Evolutionary conservation across 441 rosid species (phyloP).

Genomic region (Brassica balearica): DNA sequence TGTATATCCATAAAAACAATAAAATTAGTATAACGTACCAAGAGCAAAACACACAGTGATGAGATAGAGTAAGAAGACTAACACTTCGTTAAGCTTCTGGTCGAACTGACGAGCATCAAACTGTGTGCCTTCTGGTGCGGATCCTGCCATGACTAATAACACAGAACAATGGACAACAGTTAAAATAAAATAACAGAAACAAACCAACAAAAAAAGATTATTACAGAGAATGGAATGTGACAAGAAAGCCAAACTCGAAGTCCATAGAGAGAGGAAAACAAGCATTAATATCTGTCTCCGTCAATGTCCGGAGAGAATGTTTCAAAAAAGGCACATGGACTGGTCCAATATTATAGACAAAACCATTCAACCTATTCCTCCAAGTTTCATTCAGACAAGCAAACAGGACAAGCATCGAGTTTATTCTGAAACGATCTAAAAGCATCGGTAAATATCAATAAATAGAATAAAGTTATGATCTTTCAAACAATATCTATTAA

Average conservation of each 20-base stretch:
- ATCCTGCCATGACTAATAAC: slow-evolving; percentile 57
- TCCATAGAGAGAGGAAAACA: background rate
- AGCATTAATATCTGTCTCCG: background rate
- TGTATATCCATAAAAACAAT: background rate
- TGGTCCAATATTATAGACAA: background rate
- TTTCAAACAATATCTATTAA: background rate
- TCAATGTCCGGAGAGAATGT: background rate
- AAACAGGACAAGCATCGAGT: too few species aligned
- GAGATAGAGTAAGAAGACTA: slow-evolving; percentile 33
- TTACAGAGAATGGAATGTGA: background rate
- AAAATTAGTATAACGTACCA: background rate
- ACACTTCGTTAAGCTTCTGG: slow-evolving; percentile 61
- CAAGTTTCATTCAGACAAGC: background rate
- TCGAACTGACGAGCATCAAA: slow-evolving; percentile 64
- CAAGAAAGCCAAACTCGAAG: slow-evolving; percentile 7
- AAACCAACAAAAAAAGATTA: background rate
- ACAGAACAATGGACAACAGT: background rate
- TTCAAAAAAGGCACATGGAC: background rate
- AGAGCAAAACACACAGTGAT: background rate
- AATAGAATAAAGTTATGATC: background rate
- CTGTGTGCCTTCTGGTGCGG: slow-evolving; percentile 56
- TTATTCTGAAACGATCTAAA: background rate
- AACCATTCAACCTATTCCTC: slow-evolving; percentile 2
- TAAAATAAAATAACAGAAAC: background rate
- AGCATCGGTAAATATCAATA: background rate